Percentiles rank a stretch among this genome's conserved stretches.
Evolutionary conservation across 805 yeast species (phyloP).

Genomic region (Metschnikowia koreensis): DNA sequence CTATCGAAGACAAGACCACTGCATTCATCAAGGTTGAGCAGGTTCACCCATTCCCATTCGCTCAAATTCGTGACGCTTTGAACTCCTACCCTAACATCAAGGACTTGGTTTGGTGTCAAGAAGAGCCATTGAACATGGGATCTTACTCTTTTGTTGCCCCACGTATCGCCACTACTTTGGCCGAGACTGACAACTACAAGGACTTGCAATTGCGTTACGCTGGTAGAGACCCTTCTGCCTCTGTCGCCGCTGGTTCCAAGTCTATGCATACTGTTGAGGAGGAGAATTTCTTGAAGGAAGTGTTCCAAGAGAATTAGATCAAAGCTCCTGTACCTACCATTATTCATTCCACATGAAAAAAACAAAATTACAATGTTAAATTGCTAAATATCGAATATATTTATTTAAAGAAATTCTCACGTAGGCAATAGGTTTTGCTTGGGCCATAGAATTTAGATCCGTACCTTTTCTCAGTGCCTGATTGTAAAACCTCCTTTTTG

Average conservation of each 20-base stretch:
- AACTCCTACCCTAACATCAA: slow-evolving; percentile 75
- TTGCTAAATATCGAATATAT: slow-evolving; percentile 3
- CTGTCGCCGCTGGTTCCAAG: slow-evolving; percentile 98
- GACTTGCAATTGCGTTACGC: slow-evolving; percentile 71
- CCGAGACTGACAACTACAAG: slow-evolving; percentile 69
- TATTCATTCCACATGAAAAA: neutral
- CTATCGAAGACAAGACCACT: slow-evolving; percentile 72
- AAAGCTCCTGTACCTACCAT: neutral
- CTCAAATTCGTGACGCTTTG: slow-evolving; percentile 83
- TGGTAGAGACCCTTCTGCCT: slow-evolving; percentile 97
- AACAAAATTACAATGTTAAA: neutral
- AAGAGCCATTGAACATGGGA: slow-evolving; percentile 98
- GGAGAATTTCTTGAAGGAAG: slow-evolving; percentile 78
- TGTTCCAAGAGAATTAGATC: slow-evolving; percentile 18
- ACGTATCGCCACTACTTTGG: slow-evolving; percentile 73
- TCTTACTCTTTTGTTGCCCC: slow-evolving; percentile 78
- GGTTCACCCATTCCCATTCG: slow-evolving; percentile 98
- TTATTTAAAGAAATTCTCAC: neutral
- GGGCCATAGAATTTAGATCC: too few species aligned
- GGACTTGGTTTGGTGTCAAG: slow-evolving; percentile 96
- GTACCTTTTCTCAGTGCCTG: too few species aligned
- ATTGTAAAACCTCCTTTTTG: too few species aligned
- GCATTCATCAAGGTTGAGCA: slow-evolving; percentile 91
- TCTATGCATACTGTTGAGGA: slow-evolving; percentile 85
- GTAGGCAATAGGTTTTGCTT: too few species aligned